Base-by-base conservation (phyloP, 2,329 filamentous ascomycete species). In the Coniosporium tulheliwenetii region DNA sequence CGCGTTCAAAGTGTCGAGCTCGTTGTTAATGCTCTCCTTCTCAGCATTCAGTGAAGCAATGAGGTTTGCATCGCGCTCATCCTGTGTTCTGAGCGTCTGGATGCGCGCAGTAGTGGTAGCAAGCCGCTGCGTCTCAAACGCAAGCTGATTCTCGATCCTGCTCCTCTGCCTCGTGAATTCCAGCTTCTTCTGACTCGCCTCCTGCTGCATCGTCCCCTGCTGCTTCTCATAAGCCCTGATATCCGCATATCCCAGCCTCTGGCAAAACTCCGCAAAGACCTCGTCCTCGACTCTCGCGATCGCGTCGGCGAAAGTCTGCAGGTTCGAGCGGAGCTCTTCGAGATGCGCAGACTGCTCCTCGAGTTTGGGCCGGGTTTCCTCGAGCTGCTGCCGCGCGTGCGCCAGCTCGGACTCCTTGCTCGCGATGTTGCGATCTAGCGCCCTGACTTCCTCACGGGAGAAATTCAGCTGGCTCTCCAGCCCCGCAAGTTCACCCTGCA, bases 191-290 rank as follows among this genome's bases (percentile, higher is more conserved):
- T 91, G 79, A 1, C 80, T 79, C 36, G 84, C 83, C 57, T 96
- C 85, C 57, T 94, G 85, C 59, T 96, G 87, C 38, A 93, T 67
- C 35, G 82, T 86, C 38, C 91, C 89, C 61, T 96, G 91, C 49
- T 93, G 87, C 19, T 81, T 81, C 57, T 96, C 86, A 53, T 96
- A 98, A 43, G 85, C 83, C 43, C 89, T 83, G 47, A 98, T 93
- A 52, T 93, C 81, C 43, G 75, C 71, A 57, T 94, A 96, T 1
- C 87, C 85, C 14, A 95, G 75, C 41, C 83, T 77, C 50, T 77
- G 74, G 64, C 91, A 98, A 64, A 98, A 98, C 34, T 70, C 70
- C 15, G 71, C 70, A 59, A 95, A 98, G 29, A 98, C 72, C 50
- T 86, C 74, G 56, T 98, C 91, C 56, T 95, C 86, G 13, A 94